Evolutionary conservation across 345 rosid species (phyloP), one percentile per base, ranked within the genome.

Genomic region (Eucalyptus virginea): DNA sequence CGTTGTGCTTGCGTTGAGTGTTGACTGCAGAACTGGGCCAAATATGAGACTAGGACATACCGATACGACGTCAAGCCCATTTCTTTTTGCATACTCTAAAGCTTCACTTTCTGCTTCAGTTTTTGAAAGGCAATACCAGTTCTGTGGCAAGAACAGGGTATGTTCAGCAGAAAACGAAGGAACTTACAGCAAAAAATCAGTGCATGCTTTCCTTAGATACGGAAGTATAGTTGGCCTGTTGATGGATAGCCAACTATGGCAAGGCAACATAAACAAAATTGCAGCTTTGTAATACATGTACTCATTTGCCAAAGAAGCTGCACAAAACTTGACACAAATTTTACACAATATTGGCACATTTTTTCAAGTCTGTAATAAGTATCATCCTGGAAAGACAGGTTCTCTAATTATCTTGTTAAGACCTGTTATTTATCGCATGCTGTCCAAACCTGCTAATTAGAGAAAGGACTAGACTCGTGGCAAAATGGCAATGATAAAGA

Each of bases 51-150:
- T 88, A 69, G 99, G 98, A 67, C 95, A 96, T 42, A 96, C 81
- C 3, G 94, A 89, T 21, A 96, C 94, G 5, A 96, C 89, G 89
- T 95, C 91, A 54, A 97, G 94, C 45, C 96, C 96, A 28, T 50
- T 91, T 87, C 32, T 92, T 86, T 92, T 94, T 17, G 94, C 96
- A 85, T 89, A 97, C 49, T 94, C 96, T 34, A 94, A 88, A 89
- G 98, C 98, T 92, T 94, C 93, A 83, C 91, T 93, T 88, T 97
- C 99, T 28, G 98, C 98, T 93, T 89, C 92, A 83, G 98, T 94
- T 90, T 97, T 97, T 9, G 98, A 91, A 87, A 94, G 88, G 90
- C 92, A 92, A 90, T 97, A 96, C 98, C 98, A 95, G 37, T 94
- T 94, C 98, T 97, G 92, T 89, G 21, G 86, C 60, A 92, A 58